Percentiles rank a stretch among this genome's conserved stretches.
These are phyloP conservation scores for Penicillium samsonianum DNA, from an alignment of 495 filamentous ascomycete species.

Conservation along the genomic window DNA sequence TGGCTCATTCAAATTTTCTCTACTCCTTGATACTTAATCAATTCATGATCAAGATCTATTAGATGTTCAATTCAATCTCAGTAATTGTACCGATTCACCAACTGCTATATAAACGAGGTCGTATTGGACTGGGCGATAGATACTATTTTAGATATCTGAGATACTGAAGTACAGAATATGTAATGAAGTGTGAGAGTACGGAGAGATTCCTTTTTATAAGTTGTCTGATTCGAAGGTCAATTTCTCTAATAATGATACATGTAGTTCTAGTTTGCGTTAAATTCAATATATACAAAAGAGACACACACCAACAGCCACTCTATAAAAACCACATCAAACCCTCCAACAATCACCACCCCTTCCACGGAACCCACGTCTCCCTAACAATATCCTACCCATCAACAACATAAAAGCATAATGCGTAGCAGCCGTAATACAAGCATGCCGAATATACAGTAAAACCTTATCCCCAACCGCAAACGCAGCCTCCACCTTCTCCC, in stretches of 20 bases:
- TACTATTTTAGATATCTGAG: not conserved
- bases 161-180: too few species aligned
- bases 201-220: too few species aligned
- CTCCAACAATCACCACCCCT: slow-evolving; percentile 17
- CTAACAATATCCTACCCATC: slow-evolving; percentile 29
- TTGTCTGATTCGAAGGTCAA: too few species aligned
- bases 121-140: not conserved
- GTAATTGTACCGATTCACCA: not conserved
- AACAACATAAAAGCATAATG: slow-evolving; percentile 31
- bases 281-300: not conserved
- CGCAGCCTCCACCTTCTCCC: slow-evolving; percentile 17
- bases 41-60: not conserved
- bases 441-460: slow-evolving; percentile 32
- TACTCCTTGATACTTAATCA: not conserved
- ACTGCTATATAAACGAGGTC: not conserved
- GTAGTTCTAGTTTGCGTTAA: too few species aligned
- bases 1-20: not conserved
- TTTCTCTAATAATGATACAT: not conserved
- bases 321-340: not conserved
- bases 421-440: slow-evolving; percentile 34
- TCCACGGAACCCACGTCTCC: slow-evolving; percentile 38
- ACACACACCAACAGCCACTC: not conserved
- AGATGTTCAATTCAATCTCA: not conserved
- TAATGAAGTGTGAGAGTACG: too few species aligned
- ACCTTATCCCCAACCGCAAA: slow-evolving; percentile 35